A percentile compares a stretch with the other conserved stretches of the same genome.
Conservation (phyloP, 352 stramenopile genomes). For the Chrysophaeum taylorii region DNA sequence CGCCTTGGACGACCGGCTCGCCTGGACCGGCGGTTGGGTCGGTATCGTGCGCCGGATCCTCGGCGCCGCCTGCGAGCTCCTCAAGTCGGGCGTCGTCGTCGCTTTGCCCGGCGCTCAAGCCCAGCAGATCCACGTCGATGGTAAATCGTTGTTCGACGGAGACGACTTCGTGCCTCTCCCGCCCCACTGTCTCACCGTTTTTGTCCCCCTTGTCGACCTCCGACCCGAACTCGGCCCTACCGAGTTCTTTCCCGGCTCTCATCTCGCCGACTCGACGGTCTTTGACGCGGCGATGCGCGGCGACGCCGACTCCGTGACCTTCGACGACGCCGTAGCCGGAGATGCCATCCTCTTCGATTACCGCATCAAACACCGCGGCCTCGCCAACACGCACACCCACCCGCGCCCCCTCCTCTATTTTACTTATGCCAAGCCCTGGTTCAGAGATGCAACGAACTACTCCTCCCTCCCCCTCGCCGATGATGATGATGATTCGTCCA, state of each 20-base stretch:
- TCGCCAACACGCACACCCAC: conserved; percentile 31
- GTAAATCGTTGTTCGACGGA: conserved; percentile 32
- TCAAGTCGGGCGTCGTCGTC: conserved; percentile 37
- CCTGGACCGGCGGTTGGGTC: neutral
- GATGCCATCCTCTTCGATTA: conserved; percentile 51
- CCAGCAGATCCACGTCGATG: conserved; percentile 47
- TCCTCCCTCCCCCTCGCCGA: neutral
- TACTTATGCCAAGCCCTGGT: conserved; percentile 4
- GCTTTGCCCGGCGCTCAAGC: conserved; percentile 34
- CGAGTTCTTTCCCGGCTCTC: conserved; percentile 1
- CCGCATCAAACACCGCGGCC: conserved; percentile 43
- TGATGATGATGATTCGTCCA: too few species aligned
- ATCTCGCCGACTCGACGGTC: neutral
- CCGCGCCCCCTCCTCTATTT: neutral
- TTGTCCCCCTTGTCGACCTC: conserved; percentile 42
- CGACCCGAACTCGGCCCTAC: conserved; percentile 24
- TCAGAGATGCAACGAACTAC: conserved; percentile 12
- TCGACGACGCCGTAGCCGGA: conserved; percentile 29
- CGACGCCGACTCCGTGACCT: neutral
- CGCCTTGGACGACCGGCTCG: conserved; percentile 4
- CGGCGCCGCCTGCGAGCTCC: conserved; percentile 11
- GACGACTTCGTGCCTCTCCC: neutral
- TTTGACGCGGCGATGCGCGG: neutral
- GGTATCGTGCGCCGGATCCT: neutral
- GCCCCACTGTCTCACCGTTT: conserved; percentile 43